Conservation (phyloP, 176 grass and related monocot genomes). For the Carex littledalei region DNA sequence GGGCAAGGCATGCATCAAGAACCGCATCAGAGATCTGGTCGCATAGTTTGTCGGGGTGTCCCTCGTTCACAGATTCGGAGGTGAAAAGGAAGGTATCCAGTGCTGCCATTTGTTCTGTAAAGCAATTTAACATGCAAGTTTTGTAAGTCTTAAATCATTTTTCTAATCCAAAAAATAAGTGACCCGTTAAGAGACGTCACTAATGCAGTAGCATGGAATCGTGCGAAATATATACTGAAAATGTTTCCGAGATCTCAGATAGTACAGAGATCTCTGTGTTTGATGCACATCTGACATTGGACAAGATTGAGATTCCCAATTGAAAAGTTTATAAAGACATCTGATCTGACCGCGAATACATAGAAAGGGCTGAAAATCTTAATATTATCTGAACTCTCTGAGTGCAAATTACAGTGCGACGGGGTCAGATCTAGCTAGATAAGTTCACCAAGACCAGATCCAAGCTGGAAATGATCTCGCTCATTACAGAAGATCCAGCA, state of each 20-base stretch:
- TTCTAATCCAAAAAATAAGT: not conserved
- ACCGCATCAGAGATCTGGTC: slow-evolving; percentile 22
- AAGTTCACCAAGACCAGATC: not conserved
- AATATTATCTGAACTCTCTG: not conserved
- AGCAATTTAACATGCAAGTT: not conserved
- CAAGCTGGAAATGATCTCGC: not conserved
- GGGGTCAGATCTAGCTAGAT: not conserved
- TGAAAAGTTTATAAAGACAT: not conserved
- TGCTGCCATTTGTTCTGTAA: not conserved
- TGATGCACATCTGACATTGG: not conserved
- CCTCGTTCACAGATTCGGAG: slow-evolving; percentile 11
- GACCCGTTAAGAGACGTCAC: not conserved
- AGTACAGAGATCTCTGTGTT: not conserved
- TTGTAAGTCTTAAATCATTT: not conserved
- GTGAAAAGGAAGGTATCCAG: slow-evolving; percentile 12
- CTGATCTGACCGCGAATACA: too few species aligned
- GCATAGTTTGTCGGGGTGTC: slow-evolving; percentile 5
- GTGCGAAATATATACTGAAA: not conserved
- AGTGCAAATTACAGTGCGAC: not conserved
- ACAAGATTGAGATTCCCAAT: not conserved
- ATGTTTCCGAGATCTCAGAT: not conserved
- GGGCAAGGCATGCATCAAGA: slow-evolving; percentile 13
- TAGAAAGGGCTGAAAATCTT: not conserved
- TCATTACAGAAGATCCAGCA: not conserved
- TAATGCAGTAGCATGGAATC: not conserved